Percentiles rank a stretch among this genome's conserved stretches.
These are phyloP conservation scores for Misopates orontium DNA, from an alignment of 257 asterid species.

Conservation along the genomic window DNA sequence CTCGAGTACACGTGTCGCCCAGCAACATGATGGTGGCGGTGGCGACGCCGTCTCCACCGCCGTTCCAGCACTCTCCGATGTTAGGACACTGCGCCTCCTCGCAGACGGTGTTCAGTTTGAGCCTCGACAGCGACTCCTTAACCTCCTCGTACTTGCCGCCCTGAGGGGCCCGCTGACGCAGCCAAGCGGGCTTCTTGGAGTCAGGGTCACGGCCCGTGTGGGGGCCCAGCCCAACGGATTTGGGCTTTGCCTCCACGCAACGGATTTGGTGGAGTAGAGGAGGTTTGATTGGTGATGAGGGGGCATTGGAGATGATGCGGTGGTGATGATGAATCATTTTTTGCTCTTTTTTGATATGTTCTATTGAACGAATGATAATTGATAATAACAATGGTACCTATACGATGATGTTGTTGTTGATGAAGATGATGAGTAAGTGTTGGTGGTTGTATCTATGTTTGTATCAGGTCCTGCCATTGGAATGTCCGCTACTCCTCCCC, in stretches of 20 bases:
- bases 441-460: no score
- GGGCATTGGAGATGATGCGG: constrained; percentile 35
- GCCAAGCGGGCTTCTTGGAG: constrained; percentile 87
- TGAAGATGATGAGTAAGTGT: no score
- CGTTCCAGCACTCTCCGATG: constrained; percentile 98
- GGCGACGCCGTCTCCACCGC: constrained; percentile 94
- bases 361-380: neutral
- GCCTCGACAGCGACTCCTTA: constrained; percentile 73
- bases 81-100: constrained; percentile 99
- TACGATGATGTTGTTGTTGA: no score
- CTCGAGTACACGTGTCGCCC: constrained; percentile 96
- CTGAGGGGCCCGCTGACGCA: constrained; percentile 97
- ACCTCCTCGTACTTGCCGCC: constrained; percentile 86
- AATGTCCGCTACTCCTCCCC: no score
- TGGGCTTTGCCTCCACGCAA: constrained; percentile 37
- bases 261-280: constrained; percentile 24
- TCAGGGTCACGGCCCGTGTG: constrained; percentile 83
- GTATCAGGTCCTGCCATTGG: no score
- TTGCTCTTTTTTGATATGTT: neutral
- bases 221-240: constrained; percentile 54
- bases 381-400: no score
- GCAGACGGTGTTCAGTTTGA: constrained; percentile 86
- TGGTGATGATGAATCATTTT: constrained; percentile 53
- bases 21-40: constrained; percentile 96
- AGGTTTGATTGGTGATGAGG: constrained; percentile 30